Evolutionary conservation across 2,329 filamentous ascomycete species (phyloP).

Genomic region (Ilyonectria destructans): DNA sequence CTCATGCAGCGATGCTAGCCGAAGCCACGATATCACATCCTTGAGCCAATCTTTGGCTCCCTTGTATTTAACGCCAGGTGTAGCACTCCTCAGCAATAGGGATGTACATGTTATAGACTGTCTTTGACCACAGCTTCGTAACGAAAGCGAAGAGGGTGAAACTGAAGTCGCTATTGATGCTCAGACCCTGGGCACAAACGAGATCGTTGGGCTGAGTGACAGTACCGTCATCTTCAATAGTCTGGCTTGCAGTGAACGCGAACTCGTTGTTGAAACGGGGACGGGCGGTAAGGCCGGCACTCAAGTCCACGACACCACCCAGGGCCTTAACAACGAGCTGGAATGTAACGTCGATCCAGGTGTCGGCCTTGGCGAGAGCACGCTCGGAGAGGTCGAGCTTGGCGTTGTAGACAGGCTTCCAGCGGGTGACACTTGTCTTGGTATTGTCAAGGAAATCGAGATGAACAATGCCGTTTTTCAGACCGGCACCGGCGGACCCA

Average conservation of each 20-base stretch:
- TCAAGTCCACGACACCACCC: slow-evolving; percentile 51
- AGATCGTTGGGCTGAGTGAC: slow-evolving; percentile 36
- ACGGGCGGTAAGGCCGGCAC: slow-evolving; percentile 54
- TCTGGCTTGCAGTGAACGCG: slow-evolving; percentile 45
- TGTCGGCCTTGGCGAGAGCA: slow-evolving; percentile 51
- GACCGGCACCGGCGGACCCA: slow-evolving; percentile 49
- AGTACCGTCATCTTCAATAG: slow-evolving; percentile 30
- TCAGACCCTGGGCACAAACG: slow-evolving; percentile 41
- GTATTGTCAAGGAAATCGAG: slow-evolving; percentile 53
- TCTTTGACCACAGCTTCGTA: slow-evolving; percentile 39
- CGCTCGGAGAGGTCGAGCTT: slow-evolving; percentile 51
- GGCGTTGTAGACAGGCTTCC: slow-evolving; percentile 54
- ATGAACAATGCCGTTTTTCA: slow-evolving; percentile 56
- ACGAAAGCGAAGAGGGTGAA: slow-evolving; percentile 44
- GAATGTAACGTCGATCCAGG: slow-evolving; percentile 56
- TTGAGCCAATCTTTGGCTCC: too few species aligned
- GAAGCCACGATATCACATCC: too few species aligned
- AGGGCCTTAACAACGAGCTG: slow-evolving; percentile 56
- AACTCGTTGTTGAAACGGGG: slow-evolving; percentile 56
- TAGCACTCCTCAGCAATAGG: slow-evolving; percentile 25
- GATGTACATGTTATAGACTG: slow-evolving; percentile 33
- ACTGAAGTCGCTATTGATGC: slow-evolving; percentile 42
- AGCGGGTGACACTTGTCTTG: slow-evolving; percentile 51
- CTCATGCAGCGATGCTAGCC: too few species aligned
- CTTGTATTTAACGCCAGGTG: slow-evolving; percentile 3